Percentiles rank a stretch among this genome's conserved stretches.
Conservation (phyloP, 495 filamentous ascomycete genomes). For the Aspergillus nanangensis region DNA sequence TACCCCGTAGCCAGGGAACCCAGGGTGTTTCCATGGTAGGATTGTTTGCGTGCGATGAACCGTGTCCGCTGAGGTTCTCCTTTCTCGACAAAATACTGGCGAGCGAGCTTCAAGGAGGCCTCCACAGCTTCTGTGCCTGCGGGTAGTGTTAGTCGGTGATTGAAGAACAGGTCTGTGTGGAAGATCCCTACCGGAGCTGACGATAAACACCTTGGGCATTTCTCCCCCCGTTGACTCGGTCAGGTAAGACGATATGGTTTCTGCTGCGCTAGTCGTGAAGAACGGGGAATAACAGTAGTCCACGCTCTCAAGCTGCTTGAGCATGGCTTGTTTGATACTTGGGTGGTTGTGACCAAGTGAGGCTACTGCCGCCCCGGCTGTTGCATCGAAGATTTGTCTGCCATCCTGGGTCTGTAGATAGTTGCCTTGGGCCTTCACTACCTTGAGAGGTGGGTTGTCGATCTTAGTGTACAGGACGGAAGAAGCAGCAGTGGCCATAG, state of each 20-base stretch:
- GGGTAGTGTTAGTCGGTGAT: background rate
- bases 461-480: background rate
- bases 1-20: constrained; percentile 59
- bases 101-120: constrained; percentile 48
- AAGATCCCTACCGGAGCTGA: constrained; percentile 23
- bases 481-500: too few relatives aligned
- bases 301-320: constrained; percentile 28
- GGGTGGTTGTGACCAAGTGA: constrained; percentile 25
- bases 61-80: constrained; percentile 33
- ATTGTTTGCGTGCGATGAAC: constrained; percentile 59
- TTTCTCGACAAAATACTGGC: constrained; percentile 29
- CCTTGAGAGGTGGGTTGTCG: background rate
- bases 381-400: background rate
- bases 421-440: background rate
- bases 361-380: constrained; percentile 27
- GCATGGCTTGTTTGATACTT: constrained; percentile 30
- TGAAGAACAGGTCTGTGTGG: background rate
- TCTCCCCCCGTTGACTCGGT: constrained; percentile 15
- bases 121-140: constrained; percentile 51
- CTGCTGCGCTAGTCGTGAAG: constrained; percentile 27
- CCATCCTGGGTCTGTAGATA: background rate
- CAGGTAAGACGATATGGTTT: constrained; percentile 22
- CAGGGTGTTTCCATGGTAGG: constrained; percentile 70
- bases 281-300: constrained; percentile 37
- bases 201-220: constrained; percentile 18